Evolutionary conservation across 2,329 filamentous ascomycete species (phyloP).

Genomic region (Chrysosporium keratinophilum): DNA sequence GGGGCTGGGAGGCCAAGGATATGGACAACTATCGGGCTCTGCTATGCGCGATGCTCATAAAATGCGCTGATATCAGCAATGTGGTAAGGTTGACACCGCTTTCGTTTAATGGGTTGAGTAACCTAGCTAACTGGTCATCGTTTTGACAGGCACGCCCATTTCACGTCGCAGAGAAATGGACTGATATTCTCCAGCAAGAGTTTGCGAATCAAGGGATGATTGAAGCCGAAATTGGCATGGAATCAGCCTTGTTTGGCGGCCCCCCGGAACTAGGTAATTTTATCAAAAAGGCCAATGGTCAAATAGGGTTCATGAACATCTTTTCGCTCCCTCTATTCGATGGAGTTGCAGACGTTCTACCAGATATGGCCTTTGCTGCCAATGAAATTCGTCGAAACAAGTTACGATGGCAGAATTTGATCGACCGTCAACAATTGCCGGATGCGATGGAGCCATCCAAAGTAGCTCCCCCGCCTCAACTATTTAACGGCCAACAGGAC

Average conservation of each 20-base stretch:
- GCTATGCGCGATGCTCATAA: conserved; percentile 85
- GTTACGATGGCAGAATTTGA: conserved; percentile 48
- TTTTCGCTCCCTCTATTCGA: conserved; percentile 90
- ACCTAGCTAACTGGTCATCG: conserved; percentile 16
- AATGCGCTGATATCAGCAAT: conserved; percentile 97
- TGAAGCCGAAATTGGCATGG: conserved; percentile 78
- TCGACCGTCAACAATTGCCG: conserved; percentile 10
- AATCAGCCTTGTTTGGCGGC: conserved; percentile 70
- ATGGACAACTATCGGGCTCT: conserved; percentile 67
- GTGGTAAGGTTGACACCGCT: conserved; percentile 54
- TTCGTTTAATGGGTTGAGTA: conserved; percentile 12
- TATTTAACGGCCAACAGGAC: conserved; percentile 10
- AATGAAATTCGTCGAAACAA: conserved; percentile 72
- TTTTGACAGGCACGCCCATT: conserved; percentile 59
- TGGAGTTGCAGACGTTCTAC: conserved; percentile 74
- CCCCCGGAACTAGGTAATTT: conserved; percentile 74
- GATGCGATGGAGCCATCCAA: background rate
- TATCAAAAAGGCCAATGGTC: conserved; percentile 70
- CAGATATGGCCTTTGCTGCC: conserved; percentile 72
- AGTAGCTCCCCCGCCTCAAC: background rate
- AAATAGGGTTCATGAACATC: conserved; percentile 93
- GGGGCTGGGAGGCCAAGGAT: conserved; percentile 67
- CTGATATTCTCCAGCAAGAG: conserved; percentile 85
- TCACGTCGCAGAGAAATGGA: conserved; percentile 76
- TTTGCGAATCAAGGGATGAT: conserved; percentile 88